Conservation (phyloP, 805 yeast species). For the Ogataea wickerhamii region DNA sequence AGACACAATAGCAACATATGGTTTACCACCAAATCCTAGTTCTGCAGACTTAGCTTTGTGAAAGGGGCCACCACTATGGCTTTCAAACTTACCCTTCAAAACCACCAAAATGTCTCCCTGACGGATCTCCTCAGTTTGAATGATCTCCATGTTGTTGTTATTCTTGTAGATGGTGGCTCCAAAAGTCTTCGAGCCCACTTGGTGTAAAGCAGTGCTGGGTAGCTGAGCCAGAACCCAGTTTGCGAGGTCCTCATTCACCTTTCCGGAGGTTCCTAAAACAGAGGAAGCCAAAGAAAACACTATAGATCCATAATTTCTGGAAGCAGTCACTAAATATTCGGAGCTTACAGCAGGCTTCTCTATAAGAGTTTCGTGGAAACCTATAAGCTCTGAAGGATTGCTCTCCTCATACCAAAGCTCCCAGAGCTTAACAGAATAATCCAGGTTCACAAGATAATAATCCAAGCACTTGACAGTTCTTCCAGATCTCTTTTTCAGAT, state of each 20-base stretch:
- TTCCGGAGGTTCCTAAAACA: slow-evolving; percentile 32
- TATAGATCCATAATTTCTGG: slow-evolving; percentile 48
- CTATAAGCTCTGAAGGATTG: slow-evolving; percentile 51
- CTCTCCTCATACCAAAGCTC: slow-evolving; percentile 52
- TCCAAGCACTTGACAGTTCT: slow-evolving; percentile 50
- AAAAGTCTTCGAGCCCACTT: slow-evolving; percentile 63
- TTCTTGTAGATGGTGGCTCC: slow-evolving; percentile 72
- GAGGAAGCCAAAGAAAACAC: slow-evolving; percentile 45
- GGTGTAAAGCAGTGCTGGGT: slow-evolving; percentile 30
- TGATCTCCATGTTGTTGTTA: slow-evolving; percentile 45
- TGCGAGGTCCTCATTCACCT: slow-evolving; percentile 32
- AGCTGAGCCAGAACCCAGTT: slow-evolving; percentile 35
- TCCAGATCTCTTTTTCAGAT: slow-evolving; percentile 55
- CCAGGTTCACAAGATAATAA: slow-evolving; percentile 68
- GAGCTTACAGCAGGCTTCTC: slow-evolving; percentile 42
- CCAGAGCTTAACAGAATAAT: slow-evolving; percentile 63
- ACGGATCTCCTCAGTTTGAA: slow-evolving; percentile 56
- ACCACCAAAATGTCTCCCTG: slow-evolving; percentile 86
- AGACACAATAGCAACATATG: slow-evolving; percentile 57
- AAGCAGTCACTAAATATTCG: slow-evolving; percentile 46
- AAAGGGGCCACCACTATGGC: slow-evolving; percentile 46
- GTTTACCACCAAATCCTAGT: slow-evolving; percentile 52
- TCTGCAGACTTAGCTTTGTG: slow-evolving; percentile 35
- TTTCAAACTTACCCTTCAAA: slow-evolving; percentile 68
- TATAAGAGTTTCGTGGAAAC: slow-evolving; percentile 30